Percentiles rank a stretch among this genome's conserved stretches.
Evolutionary conservation across 208 protist genomes (phyloP).

Genomic region (Entamoeba nuttalli): DNA sequence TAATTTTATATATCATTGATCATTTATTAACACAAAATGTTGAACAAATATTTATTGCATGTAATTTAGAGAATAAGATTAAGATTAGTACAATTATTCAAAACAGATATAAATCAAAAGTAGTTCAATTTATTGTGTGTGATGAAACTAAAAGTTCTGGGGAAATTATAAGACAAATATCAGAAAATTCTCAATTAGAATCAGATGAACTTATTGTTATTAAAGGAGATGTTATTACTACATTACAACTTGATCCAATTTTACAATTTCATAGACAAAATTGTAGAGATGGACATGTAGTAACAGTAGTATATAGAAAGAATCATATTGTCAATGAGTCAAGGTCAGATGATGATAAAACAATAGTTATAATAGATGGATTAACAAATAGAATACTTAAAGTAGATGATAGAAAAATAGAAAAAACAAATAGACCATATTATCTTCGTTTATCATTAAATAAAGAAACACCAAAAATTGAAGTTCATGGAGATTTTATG

Average conservation of each 20-base stretch:
- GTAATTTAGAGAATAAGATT: neutral
- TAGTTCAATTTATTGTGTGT: neutral
- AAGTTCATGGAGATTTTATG: neutral
- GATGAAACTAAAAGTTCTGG: neutral
- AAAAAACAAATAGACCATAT: neutral
- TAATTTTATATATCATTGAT: neutral
- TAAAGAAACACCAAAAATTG: neutral
- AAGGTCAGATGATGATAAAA: neutral
- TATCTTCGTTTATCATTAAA: neutral
- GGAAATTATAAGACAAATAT: neutral
- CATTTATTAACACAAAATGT: neutral
- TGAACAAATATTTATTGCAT: neutral
- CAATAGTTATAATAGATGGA: neutral
- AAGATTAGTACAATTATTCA: neutral
- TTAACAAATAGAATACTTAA: neutral
- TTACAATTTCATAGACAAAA: neutral
- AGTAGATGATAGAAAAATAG: neutral
- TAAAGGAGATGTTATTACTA: neutral
- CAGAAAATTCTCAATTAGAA: neutral
- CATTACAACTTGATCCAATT: neutral
- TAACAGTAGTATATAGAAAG: neutral
- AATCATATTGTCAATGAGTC: neutral
- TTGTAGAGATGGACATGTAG: neutral
- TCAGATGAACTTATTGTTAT: neutral
- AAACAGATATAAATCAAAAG: neutral